A percentile compares a stretch with the other conserved stretches of the same genome.
These are phyloP conservation scores for Puccinellia tenuiflora DNA, from an alignment of 176 grass and related monocot species.

Conservation along the genomic window DNA sequence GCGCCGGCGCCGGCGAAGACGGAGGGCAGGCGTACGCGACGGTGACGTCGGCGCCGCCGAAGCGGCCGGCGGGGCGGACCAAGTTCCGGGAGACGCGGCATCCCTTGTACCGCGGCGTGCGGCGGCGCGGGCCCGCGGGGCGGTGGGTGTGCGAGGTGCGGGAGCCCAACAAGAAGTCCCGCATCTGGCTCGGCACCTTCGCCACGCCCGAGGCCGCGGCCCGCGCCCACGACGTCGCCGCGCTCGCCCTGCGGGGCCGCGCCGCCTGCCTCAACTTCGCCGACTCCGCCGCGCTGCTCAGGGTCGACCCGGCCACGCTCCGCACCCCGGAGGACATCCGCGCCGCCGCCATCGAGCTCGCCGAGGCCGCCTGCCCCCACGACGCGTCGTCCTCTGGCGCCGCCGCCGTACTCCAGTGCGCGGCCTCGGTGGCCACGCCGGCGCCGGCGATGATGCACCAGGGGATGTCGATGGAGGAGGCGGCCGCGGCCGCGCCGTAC, in stretches of 20 bases:
- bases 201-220: conserved; percentile 60
- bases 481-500: neutral
- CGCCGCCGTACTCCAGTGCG: neutral
- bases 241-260: conserved; percentile 51
- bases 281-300: conserved; percentile 57
- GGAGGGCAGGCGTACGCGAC: conserved; percentile 9
- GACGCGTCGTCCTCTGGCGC: neutral
- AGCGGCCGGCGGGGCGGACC: conserved; percentile 63
- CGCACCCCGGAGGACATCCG: conserved; percentile 66
- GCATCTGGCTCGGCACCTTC: conserved; percentile 92
- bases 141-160: conserved; percentile 82
- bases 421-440: neutral
- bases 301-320: conserved; percentile 44
- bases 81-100: conserved; percentile 95
- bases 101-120: conserved; percentile 70
- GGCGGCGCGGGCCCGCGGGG: conserved; percentile 46
- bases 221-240: conserved; percentile 88
- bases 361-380: conserved; percentile 36
- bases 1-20: neutral
- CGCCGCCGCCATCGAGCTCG: conserved; percentile 60
- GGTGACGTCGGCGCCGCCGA: conserved; percentile 60
- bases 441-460: neutral
- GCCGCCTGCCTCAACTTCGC: conserved; percentile 72
- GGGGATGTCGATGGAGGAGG: neutral
- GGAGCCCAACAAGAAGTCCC: conserved; percentile 82